Base-by-base conservation (phyloP, 1,284 basidiomycete genomes). In the Cutaneotrichosporon spelunceum region DNA sequence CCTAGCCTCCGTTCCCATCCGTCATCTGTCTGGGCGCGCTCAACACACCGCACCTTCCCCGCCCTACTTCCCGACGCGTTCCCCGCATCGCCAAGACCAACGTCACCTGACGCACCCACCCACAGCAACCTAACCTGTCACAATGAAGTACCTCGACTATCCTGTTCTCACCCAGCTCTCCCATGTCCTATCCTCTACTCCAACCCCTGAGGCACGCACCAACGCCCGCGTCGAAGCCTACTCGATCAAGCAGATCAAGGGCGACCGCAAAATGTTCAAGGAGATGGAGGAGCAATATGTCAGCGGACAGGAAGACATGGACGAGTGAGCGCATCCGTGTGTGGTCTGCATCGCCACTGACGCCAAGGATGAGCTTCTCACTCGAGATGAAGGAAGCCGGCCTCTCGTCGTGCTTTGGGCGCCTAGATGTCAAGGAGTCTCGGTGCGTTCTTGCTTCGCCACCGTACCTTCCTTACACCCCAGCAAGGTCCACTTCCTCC, bases 261-360 rank as follows among this genome's bases (percentile, higher is more conserved):
- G 91, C 75, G 96, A 99, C 84, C 93, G 94, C 85, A 92, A 91
- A 76, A 88, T 97, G 77, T 94, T 93, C 84, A 93, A 91, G 76
- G 83, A 87, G 16, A 88, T 98, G 80, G 93, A 96, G 77, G 84
- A 85, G 68, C 88, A 89, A 44, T 92, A 95, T 80, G 85, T 71
- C 49, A 70, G 68, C 44, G 78, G 75, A 49, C 73, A 77, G 54
- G 74, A 76, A 42, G 78, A 76, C 58, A 73, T 77, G 70, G 77
- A 78, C 39, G 78, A 78, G 75, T 79, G 68, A 74, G 76, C 75
- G 2, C 11, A 27, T 21, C n/a, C 21, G 30, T 36, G 23, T 24
- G 23, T 39, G 34, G 23, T 24, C 14, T 39, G 34, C 24, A 50
- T 14, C 24, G n/a, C 26, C 29, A 21, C 54, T 21, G 24, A 24